These are phyloP conservation scores for Pythium phragmiticola DNA, from an alignment of 352 stramenopile species.

Conservation along the genomic window DNA sequence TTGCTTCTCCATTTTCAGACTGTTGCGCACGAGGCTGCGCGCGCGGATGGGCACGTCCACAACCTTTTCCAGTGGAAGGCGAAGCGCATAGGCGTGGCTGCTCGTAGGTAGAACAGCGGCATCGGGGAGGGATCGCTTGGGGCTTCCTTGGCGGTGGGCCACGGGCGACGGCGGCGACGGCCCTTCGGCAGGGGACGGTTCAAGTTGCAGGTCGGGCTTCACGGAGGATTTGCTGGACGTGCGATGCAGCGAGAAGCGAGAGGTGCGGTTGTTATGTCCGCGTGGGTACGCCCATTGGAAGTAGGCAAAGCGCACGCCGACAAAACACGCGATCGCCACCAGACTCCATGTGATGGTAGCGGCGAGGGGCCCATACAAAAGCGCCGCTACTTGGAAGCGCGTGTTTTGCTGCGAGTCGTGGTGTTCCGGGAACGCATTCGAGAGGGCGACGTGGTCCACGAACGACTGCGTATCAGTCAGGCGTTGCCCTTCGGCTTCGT, in stretches of 20 bases:
- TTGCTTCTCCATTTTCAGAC: constrained; percentile 30
- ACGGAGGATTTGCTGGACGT: constrained; percentile 21
- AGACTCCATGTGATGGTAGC: constrained; percentile 19
- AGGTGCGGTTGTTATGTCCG: constrained; percentile 16
- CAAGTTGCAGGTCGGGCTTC: constrained; percentile 18
- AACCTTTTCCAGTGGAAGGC: constrained; percentile 28
- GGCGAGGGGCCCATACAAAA: constrained; percentile 21
- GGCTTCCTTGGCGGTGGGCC: constrained; percentile 1
- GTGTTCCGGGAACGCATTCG: constrained; percentile 25
- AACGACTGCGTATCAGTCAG: constrained; percentile 20
- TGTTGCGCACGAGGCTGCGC: constrained; percentile 27
- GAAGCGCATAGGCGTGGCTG: constrained; percentile 21
- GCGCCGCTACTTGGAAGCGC: constrained; percentile 4
- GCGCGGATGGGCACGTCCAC: constrained; percentile 29
- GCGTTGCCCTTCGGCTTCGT: constrained; percentile 17
- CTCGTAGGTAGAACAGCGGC: constrained; percentile 10
- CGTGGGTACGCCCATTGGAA: constrained; percentile 13
- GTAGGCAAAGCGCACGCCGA: constrained; percentile 10
- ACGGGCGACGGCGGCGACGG: neutral
- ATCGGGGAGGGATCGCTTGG: constrained; percentile 1
- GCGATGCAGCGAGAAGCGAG: constrained; percentile 13
- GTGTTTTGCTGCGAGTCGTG: constrained; percentile 30
- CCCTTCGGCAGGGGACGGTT: neutral
- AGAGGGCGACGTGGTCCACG: constrained; percentile 6
- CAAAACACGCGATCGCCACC: constrained; percentile 11